Evolutionary conservation across 805 yeast genomes (phyloP).

Genomic region (Zygoascus tannicola): DNA sequence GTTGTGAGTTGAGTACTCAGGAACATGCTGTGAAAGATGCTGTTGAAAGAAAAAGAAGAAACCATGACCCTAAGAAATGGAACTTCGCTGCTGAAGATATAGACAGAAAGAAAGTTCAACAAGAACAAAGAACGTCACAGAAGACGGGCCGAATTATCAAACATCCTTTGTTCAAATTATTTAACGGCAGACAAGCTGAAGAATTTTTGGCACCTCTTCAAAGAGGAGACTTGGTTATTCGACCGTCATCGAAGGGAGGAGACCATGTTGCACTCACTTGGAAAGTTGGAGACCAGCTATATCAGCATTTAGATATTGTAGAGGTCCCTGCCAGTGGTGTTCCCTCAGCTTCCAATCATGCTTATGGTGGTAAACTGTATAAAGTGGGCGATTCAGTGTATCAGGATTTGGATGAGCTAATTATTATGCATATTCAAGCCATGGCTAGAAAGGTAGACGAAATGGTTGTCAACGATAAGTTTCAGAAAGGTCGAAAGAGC

Average conservation of each 20-base stretch:
- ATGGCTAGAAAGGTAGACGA: conserved; percentile 76
- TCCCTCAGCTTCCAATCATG: conserved; percentile 34
- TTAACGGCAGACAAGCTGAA: conserved; percentile 83
- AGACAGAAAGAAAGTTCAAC: conserved; percentile 47
- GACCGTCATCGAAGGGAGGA: conserved; percentile 88
- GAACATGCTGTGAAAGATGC: conserved; percentile 56
- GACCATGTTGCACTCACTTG: conserved; percentile 89
- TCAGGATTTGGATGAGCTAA: conserved; percentile 86
- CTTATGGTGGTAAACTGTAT: conserved; percentile 46
- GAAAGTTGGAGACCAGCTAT: conserved; percentile 86
- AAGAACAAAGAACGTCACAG: conserved; percentile 53
- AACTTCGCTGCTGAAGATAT: conserved; percentile 62
- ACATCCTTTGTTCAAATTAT: conserved; percentile 83
- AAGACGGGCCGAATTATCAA: conserved; percentile 69
- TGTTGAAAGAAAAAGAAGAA: conserved; percentile 27
- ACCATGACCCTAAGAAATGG: conserved; percentile 54
- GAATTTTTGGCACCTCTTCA: conserved; percentile 80
- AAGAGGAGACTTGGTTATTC: conserved; percentile 85
- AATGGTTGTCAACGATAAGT: conserved; percentile 80
- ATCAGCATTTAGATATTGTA: conserved; percentile 81
- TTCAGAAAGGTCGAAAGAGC: conserved; percentile 64
- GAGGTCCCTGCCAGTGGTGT: conserved; percentile 52
- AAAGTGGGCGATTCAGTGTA: conserved; percentile 63
- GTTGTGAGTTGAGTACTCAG: conserved; percentile 63
- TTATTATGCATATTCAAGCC: conserved; percentile 77